phyloP scores from a whole-genome alignment of 2,329 filamentous ascomycete genomes.

The Xylaria arbuscula region DNA sequence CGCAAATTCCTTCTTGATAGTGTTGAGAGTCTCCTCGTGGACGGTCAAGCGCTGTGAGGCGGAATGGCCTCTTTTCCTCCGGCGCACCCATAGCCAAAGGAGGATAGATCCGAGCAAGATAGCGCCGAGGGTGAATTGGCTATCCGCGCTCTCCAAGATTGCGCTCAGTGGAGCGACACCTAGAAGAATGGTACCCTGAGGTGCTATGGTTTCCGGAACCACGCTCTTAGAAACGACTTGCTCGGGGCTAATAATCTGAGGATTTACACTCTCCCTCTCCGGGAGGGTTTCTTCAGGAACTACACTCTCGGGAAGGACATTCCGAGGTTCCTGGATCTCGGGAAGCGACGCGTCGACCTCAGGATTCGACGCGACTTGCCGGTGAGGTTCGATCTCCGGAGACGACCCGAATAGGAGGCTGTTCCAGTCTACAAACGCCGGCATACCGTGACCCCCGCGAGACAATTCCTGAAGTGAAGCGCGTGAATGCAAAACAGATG shows the following conservation, averaged over 20 bases:
- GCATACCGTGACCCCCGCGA: constrained; percentile 37
- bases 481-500: constrained; percentile 19
- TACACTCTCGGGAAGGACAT: constrained; percentile 7
- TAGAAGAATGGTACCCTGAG: neutral
- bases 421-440: constrained; percentile 43
- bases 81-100: constrained; percentile 34
- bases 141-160: constrained; percentile 12
- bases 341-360: constrained; percentile 30
- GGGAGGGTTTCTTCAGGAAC: constrained; percentile 11
- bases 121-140: constrained; percentile 31
- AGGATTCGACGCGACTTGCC: constrained; percentile 26
- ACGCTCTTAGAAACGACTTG: neutral
- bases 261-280: constrained; percentile 7
- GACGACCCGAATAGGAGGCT: constrained; percentile 38
- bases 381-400: constrained; percentile 23
- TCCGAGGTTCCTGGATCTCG: constrained; percentile 15
- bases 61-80: constrained; percentile 26
- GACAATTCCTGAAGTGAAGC: constrained; percentile 25
- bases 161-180: constrained; percentile 3
- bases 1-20: constrained; percentile 33
- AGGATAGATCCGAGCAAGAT: constrained; percentile 33
- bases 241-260: constrained; percentile 8
- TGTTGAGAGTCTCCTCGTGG: constrained; percentile 33
- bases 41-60: constrained; percentile 9
- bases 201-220: constrained; percentile 9